Percentiles rank a stretch among this genome's conserved stretches.
Evolutionary conservation across 495 filamentous ascomycete species (phyloP).

Genomic region (Emericellopsis terricola): DNA sequence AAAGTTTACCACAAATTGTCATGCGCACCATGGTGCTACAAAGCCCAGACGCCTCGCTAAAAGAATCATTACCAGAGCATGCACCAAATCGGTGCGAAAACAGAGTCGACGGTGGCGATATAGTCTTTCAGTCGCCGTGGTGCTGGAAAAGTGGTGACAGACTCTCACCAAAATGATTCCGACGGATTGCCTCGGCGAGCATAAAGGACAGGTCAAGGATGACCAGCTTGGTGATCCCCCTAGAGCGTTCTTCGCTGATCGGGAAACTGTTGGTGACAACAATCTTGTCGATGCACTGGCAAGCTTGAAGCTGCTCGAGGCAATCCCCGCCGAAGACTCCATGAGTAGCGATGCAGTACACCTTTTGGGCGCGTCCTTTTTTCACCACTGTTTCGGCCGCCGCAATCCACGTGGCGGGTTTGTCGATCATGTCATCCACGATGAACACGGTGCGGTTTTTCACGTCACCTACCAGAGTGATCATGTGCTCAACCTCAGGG

Average conservation of each 20-base stretch:
- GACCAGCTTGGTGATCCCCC: constrained; percentile 63
- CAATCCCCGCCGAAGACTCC: constrained; percentile 83
- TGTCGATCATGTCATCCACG: constrained; percentile 98
- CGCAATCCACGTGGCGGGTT: constrained; percentile 89
- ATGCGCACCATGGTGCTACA: too few relatives aligned
- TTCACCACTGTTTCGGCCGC: constrained; percentile 97
- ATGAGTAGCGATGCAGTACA: constrained; percentile 96
- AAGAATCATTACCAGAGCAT: constrained; percentile 4
- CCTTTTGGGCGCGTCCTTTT: constrained; percentile 74
- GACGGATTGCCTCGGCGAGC: constrained; percentile 77
- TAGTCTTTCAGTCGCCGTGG: constrained; percentile 34
- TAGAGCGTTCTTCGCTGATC: constrained; percentile 52
- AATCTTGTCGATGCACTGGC: constrained; percentile 81
- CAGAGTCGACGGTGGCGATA: constrained; percentile 3
- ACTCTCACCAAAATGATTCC: constrained; percentile 85
- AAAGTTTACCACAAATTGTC: too few relatives aligned
- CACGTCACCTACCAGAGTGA: constrained; percentile 91
- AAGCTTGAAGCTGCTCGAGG: constrained; percentile 76
- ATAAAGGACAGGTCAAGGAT: constrained; percentile 77
- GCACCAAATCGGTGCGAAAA: constrained; percentile 3
- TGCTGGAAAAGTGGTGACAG: constrained; percentile 76
- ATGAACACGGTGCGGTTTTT: constrained; percentile 73
- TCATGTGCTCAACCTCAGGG: constrained; percentile 71
- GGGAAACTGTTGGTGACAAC: constrained; percentile 96
- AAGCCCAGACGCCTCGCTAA: constrained; percentile 8